Conservation (phyloP, 306 rosid species). For the Ammopiptanthus mongolicus region DNA sequence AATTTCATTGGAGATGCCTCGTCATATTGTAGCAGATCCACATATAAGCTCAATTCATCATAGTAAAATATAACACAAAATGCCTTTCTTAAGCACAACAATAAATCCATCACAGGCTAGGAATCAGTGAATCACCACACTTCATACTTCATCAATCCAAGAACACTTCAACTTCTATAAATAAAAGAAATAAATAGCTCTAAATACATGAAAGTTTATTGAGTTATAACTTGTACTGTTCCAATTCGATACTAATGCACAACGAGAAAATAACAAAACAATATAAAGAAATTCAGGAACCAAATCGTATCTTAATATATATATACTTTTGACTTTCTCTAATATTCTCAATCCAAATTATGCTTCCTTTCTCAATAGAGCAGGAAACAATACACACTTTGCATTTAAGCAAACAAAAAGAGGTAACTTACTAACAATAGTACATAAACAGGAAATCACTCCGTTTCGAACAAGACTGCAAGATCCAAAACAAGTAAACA, state of each 20-base stretch:
- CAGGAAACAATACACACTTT: conserved; percentile 9
- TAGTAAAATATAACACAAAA: neutral
- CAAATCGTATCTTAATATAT: neutral
- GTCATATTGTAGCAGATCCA: neutral
- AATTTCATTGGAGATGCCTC: neutral
- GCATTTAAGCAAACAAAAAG: conserved; percentile 10
- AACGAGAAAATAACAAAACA: too few species aligned
- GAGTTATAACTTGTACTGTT: too few species aligned
- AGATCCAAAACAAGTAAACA: too few species aligned
- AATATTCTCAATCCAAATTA: neutral
- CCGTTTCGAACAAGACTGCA: too few species aligned
- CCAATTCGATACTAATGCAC: too few species aligned
- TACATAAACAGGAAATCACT: conserved; percentile 3
- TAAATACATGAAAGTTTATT: too few species aligned
- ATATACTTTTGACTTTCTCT: conserved; percentile 7
- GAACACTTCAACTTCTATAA: too few species aligned
- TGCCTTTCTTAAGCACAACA: neutral
- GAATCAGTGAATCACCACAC: too few species aligned
- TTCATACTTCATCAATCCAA: too few species aligned
- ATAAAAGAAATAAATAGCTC: too few species aligned
- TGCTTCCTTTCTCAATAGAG: neutral
- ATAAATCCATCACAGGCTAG: too few species aligned
- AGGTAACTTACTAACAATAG: conserved; percentile 9
- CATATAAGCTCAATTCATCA: neutral
- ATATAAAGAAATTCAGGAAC: neutral